Evolutionary conservation across 306 rosid genomes (phyloP), one percentile per base, ranked within the genome.

Genomic region (Chamaecrista fasciculata): DNA sequence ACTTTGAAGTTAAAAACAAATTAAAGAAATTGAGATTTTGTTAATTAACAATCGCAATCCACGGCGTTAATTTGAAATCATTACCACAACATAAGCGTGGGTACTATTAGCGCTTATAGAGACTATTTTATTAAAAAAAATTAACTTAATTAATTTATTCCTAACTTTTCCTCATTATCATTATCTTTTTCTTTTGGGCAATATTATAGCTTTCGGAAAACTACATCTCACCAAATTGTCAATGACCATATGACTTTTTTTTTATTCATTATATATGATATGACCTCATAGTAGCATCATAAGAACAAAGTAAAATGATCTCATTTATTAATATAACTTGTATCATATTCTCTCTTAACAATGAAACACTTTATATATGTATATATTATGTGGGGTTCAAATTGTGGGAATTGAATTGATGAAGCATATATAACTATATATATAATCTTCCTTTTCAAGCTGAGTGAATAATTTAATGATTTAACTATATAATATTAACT

Each of bases 391-490:
- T 11, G 40, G 60, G 42, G 28, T 66, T 20, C 44, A 6, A 0
- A 62, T 36, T 37, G 43, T 23, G 51, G 29, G 59, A 47, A 21
- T 20, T 49, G 23, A 49, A 42, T 42, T 42, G 66, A 69, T 59
- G 71, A 69, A 53, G 40, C 66, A 40, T 48, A 51, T 39, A 28
- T 14, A 37, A 26, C 43, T 28, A 46, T 5, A 21, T 47, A 34
- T 48, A 20, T 2, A 15, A n/a, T 60, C 11, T 39, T 14, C 24
- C 29, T 47, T 62, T 69, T 51, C 15, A 46, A 57, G 43, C 36
- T 52, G n/a, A 40, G 34, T 11, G 19, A 26, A 51, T 29, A 20
- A 18, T 47, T 47, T 50, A 11, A 26, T 61, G n/a, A 51, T 68
- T 28, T 37, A 60, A 28, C 33, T 28, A 28, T 2, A 2, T 28